Percentiles rank a stretch among this genome's conserved stretches.
Conservation (phyloP, 805 yeast genomes). For the Candida dajiaensis region DNA sequence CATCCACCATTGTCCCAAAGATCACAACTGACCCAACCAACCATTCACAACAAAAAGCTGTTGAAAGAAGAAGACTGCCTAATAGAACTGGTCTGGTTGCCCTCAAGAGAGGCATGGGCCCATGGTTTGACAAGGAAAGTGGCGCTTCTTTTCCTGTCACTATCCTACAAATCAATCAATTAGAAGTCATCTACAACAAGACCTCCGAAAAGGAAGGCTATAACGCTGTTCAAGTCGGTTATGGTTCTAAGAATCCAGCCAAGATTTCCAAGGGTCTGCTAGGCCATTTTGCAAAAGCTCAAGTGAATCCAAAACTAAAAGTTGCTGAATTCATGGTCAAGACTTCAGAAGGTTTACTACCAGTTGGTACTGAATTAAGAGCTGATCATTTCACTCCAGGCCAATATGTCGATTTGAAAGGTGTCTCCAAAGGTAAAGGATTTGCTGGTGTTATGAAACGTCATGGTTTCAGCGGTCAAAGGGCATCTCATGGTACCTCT, state of each 20-base stretch:
- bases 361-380: slow-evolving; percentile 68
- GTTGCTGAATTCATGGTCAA: slow-evolving; percentile 78
- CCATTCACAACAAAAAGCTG: slow-evolving; percentile 65
- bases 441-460: slow-evolving; percentile 98
- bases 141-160: slow-evolving; percentile 81
- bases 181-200: slow-evolving; percentile 76
- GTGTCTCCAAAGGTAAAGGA: slow-evolving; percentile 89
- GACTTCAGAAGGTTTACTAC: slow-evolving; percentile 56
- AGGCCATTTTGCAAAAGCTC: slow-evolving; percentile 73
- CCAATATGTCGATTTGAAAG: slow-evolving; percentile 75
- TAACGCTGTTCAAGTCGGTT: slow-evolving; percentile 82
- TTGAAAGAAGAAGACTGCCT: slow-evolving; percentile 66
- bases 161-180: slow-evolving; percentile 77
- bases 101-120: slow-evolving; percentile 83
- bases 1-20: slow-evolving; percentile 25
- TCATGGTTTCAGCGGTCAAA: slow-evolving; percentile 81
- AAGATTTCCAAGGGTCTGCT: slow-evolving; percentile 61
- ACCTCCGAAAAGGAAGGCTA: slow-evolving; percentile 73
- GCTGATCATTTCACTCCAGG: slow-evolving; percentile 86
- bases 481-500: slow-evolving; percentile 95
- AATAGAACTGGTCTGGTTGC: slow-evolving; percentile 82
- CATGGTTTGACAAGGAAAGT: slow-evolving; percentile 59
- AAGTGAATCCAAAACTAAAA: slow-evolving; percentile 76
- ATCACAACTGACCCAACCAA: slow-evolving; percentile 42
- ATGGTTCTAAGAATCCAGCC: slow-evolving; percentile 57